Evolutionary conservation across 2,329 filamentous ascomycete genomes (phyloP).

Genomic region (Aspergillus thermomutatus): DNA sequence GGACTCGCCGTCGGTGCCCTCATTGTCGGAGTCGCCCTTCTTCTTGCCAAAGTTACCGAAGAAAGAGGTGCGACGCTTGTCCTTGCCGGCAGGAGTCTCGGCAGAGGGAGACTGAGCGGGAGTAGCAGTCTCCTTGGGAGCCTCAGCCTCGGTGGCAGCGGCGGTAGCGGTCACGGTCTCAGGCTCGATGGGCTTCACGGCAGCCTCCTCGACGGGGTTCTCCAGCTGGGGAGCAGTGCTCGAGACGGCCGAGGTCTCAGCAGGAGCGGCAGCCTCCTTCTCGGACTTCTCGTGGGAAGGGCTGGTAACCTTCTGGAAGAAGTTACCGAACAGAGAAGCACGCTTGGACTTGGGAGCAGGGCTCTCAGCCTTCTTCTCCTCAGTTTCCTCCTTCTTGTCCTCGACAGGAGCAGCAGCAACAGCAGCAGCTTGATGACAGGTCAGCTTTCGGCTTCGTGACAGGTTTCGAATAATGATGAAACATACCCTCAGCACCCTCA

Average conservation of each 20-base stretch:
- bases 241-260: conserved; percentile 45
- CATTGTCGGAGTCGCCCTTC: conserved; percentile 49
- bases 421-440: conserved; percentile 4
- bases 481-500: conserved; percentile 20
- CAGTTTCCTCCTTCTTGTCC: conserved; percentile 24
- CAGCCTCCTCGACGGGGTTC: conserved; percentile 39
- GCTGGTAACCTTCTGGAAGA: conserved; percentile 65
- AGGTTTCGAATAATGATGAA: neutral
- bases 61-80: conserved; percentile 52
- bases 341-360: conserved; percentile 67
- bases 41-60: conserved; percentile 53
- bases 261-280: conserved; percentile 48
- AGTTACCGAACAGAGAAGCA: conserved; percentile 75
- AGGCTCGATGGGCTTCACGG: conserved; percentile 38
- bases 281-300: conserved; percentile 46
- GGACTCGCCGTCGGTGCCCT: conserved; percentile 45
- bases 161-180: conserved; percentile 45
- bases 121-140: conserved; percentile 29
- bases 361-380: conserved; percentile 43
- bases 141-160: conserved; percentile 41
- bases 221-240: conserved; percentile 49
- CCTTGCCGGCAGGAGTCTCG: conserved; percentile 39
- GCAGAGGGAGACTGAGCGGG: conserved; percentile 28
- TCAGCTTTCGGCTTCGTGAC: neutral
- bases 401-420: conserved; percentile 31